Base-by-base conservation (phyloP, 768 basidiomycete species). In the Boletus insuetus region DNA sequence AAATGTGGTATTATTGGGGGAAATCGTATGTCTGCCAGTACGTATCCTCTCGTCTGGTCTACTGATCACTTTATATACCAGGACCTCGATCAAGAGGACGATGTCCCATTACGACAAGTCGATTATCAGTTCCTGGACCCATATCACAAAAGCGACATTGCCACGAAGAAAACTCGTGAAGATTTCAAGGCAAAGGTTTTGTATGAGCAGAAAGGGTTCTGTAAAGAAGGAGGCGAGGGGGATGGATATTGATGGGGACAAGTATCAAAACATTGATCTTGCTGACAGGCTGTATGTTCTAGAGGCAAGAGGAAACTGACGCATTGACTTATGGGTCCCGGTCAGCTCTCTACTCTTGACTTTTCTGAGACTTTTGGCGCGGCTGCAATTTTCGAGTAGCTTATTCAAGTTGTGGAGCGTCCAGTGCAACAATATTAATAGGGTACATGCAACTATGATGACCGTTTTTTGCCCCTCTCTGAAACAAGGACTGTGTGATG, bases 1-100 rank as follows among this genome's bases (percentile, higher is more conserved):
- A 79, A 99, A 99, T 70, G 97, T 99, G 16, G 97, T 98, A 34
- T 75, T 98, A 56, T 76, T 98, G 20, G 97, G 97, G 37, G 97
- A 99, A 80, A 91, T 99, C 58, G 97, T 96, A 64, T 69, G 92
- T 82, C 35, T 59, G 48, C 41, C 17, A 20, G 51, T 45, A 32
- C 53, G 26, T 49, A 49, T 47, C 37, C 53, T 48, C 32, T 42
- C 40, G 42, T 32, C 41, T 10, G 43, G 42, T 56, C 49, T 42
- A 42, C 42, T 51, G 47, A 60, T 53, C 20, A 17, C 24, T 46
- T 26, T 26, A 39, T 56, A 40, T 58, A 42, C 16, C 67, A 97
- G 94, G 95, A 97, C 68, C 82, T 97, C 57, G 94, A 98, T 72
- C 79, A 82, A 59, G 94, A 98, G 74, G 94, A 98, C 66, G 90